Percentiles rank a stretch among this genome's conserved stretches.
These are phyloP conservation scores for Moricandia moricandioides DNA, from an alignment of 345 rosid genomes.

Conservation along the genomic window DNA sequence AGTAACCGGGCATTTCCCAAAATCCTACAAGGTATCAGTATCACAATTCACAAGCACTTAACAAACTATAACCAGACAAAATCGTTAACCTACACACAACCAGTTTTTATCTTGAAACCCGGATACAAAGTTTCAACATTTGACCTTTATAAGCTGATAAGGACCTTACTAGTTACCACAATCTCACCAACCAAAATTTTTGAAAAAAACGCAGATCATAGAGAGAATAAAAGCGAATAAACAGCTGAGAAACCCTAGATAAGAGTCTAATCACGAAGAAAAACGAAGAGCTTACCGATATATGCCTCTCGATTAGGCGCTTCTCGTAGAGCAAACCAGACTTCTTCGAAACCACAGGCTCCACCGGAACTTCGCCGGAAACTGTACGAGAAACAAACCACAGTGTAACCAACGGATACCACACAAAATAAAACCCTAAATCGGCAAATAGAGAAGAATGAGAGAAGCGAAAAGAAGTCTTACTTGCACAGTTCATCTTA, in stretches of 20 bases:
- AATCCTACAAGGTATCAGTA: slow-evolving; percentile 54
- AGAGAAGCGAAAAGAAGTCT: slow-evolving; percentile 18
- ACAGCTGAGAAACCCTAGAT: background rate
- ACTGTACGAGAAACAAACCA: slow-evolving; percentile 41
- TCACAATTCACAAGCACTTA: background rate
- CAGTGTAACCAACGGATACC: background rate
- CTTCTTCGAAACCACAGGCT: slow-evolving; percentile 79
- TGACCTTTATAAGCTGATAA: background rate
- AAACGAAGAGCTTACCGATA: slow-evolving; percentile 46
- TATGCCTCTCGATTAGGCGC: slow-evolving; percentile 87
- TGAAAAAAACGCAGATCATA: too few relatives aligned
- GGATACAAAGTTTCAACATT: background rate
- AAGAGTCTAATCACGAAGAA: background rate
- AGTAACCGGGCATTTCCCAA: slow-evolving; percentile 88
- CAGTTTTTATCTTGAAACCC: too few relatives aligned
- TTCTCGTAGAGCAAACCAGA: slow-evolving; percentile 88
- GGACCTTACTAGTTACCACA: background rate
- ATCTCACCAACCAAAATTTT: background rate
- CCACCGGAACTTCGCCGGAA: slow-evolving; percentile 98
- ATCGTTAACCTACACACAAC: background rate
- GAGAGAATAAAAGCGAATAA: background rate
- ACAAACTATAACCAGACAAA: background rate
- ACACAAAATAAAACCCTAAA: slow-evolving; percentile 10
- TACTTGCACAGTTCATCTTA: slow-evolving; percentile 88
- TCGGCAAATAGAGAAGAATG: background rate